phyloP scores from a whole-genome alignment of 352 stramenopile species.

The Globisporangium apiculatum region DNA sequence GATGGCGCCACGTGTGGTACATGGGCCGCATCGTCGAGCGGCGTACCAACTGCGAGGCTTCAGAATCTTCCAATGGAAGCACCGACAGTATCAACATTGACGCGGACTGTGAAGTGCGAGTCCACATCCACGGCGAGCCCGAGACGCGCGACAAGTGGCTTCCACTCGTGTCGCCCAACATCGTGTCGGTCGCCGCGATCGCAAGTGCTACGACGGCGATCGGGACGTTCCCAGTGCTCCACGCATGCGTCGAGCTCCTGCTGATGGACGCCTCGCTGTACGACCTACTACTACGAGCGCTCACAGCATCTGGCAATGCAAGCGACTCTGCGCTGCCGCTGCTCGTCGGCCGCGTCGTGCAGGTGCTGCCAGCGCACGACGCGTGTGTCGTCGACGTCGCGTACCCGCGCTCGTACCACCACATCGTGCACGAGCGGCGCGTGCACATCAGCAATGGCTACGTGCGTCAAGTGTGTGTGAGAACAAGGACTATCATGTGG shows the following conservation, averaged over 20 bases:
- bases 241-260: conserved; percentile 33
- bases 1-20: conserved; percentile 41
- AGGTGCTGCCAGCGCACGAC: conserved; percentile 35
- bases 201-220: conserved; percentile 20
- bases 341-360: conserved; percentile 28
- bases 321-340: conserved; percentile 9
- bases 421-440: conserved; percentile 14
- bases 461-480: conserved; percentile 15
- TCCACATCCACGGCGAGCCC: conserved; percentile 41
- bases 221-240: conserved; percentile 25
- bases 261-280: conserved; percentile 22
- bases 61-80: not conserved
- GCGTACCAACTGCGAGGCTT: not conserved
- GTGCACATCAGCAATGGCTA: conserved; percentile 52
- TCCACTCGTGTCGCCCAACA: conserved; percentile 9
- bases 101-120: not conserved
- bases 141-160: conserved; percentile 45
- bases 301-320: not conserved
- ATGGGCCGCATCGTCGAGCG: conserved; percentile 30
- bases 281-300: conserved; percentile 5
- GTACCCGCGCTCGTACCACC: conserved; percentile 21
- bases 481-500: not conserved
- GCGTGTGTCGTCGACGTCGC: conserved; percentile 38
- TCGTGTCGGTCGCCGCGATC: conserved; percentile 24
- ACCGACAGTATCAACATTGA: not conserved